Percentiles rank a stretch among this genome's conserved stretches.
Evolutionary conservation across 192 early-diverging fungal genomes (phyloP).

Genomic region (Linnemannia schmuckeri): DNA sequence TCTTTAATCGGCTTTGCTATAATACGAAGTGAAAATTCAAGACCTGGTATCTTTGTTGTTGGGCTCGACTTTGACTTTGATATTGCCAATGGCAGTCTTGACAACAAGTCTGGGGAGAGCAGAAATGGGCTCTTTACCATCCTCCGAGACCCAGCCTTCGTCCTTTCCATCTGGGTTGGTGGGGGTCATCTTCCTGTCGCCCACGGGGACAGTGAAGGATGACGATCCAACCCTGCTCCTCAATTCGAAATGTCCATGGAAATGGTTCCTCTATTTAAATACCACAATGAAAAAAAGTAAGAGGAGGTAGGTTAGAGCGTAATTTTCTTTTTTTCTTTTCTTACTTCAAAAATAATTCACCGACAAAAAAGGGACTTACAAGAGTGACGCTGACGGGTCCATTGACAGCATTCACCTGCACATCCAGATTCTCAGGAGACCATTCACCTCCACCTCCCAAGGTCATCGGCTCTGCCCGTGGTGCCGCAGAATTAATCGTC

Average conservation of each 20-base stretch:
- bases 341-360: neutral
- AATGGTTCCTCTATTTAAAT: conserved; percentile 2
- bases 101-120: neutral
- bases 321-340: neutral
- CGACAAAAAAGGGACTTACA: conserved; percentile 1
- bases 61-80: conserved; percentile 6
- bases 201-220: neutral
- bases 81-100: conserved; percentile 8
- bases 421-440: conserved; percentile 8
- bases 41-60: too few species aligned
- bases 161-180: neutral
- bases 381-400: conserved; percentile 17
- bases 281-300: too few species aligned
- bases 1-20: too few species aligned
- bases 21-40: too few species aligned
- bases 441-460: neutral
- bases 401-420: conserved; percentile 10
- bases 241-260: conserved; percentile 15
- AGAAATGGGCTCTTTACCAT: conserved; percentile 5
- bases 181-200: neutral
- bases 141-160: conserved; percentile 19
- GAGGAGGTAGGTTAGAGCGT: neutral
- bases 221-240: neutral
- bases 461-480: neutral
- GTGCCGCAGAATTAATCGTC: neutral